A percentile compares a stretch with the other conserved stretches of the same genome.
Evolutionary conservation across 768 basidiomycete genomes (phyloP).

Genomic region (Mycena alexandri): DNA sequence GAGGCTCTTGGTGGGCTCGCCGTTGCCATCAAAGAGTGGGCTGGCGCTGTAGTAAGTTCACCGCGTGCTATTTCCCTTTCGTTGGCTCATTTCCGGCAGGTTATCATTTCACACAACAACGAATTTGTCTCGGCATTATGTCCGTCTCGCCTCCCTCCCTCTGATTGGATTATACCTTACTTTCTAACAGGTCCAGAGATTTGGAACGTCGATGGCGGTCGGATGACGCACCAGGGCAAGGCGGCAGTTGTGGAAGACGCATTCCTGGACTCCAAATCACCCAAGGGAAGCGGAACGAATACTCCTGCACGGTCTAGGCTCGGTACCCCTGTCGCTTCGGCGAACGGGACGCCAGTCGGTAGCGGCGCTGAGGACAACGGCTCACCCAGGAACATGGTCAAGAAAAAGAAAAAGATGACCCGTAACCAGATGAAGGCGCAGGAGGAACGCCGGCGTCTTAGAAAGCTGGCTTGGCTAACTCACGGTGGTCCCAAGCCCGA

Average conservation of each 20-base stretch:
- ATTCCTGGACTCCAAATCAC: constrained; percentile 77
- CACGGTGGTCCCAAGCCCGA: constrained; percentile 87
- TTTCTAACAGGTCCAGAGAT: constrained; percentile 81
- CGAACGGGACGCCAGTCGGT: constrained; percentile 78
- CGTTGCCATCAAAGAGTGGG: constrained; percentile 95
- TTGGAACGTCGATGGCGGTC: constrained; percentile 92
- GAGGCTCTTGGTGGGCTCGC: constrained; percentile 96
- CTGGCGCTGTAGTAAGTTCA: constrained; percentile 82
- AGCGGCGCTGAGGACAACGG: constrained; percentile 80
- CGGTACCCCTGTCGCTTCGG: constrained; percentile 78
- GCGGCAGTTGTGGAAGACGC: constrained; percentile 86
- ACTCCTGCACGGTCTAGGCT: constrained; percentile 80
- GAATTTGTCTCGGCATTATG: constrained; percentile 89
- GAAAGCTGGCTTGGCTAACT: constrained; percentile 87
- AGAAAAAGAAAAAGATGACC: constrained; percentile 94
- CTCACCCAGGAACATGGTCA: constrained; percentile 55
- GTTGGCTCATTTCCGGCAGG: constrained; percentile 55
- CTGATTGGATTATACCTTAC: constrained; percentile 19
- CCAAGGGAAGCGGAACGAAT: constrained; percentile 77
- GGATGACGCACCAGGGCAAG: constrained; percentile 91
- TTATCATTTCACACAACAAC: constrained; percentile 96
- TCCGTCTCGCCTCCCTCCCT: constrained; percentile 54
- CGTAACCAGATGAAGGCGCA: constrained; percentile 90
- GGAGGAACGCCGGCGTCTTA: constrained; percentile 85
- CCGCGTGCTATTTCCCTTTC: constrained; percentile 11